Evolutionary conservation across 371 early-diverging fungal species (phyloP).

Genomic region (Rhizomucor pusillus): DNA sequence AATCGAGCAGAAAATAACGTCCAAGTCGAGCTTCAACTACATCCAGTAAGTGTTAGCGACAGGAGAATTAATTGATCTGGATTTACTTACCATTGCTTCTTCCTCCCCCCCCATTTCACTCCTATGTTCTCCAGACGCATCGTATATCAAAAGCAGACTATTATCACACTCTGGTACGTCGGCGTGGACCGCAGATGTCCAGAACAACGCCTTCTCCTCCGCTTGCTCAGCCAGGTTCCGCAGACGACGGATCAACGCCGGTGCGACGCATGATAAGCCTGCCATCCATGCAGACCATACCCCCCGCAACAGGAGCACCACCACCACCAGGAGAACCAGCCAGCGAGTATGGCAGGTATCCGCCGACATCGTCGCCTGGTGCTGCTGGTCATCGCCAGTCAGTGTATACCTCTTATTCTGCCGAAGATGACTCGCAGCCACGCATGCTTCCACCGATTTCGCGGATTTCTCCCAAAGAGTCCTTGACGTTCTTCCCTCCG

Average conservation of each 20-base stretch:
- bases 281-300: slow-evolving; percentile 15
- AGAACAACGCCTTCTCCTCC: slow-evolving; percentile 9
- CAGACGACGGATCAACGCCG: slow-evolving; percentile 5
- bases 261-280: slow-evolving; percentile 18
- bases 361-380: no score
- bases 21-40: slow-evolving; percentile 31
- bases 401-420: background rate
- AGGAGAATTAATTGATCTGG: no score
- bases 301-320: background rate
- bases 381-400: background rate
- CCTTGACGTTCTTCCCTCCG: slow-evolving; percentile 5
- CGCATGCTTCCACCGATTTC: slow-evolving; percentile 14
- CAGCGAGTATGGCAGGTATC: no score
- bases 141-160: slow-evolving; percentile 16
- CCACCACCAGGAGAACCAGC: no score
- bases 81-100: background rate
- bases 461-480: slow-evolving; percentile 10
- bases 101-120: background rate
- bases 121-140: slow-evolving; percentile 11
- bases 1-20: slow-evolving; percentile 12
- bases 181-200: slow-evolving; percentile 17
- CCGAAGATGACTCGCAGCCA: background rate
- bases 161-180: slow-evolving; percentile 17
- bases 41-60: slow-evolving; percentile 37
- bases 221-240: background rate